phyloP scores from a whole-genome alignment of 257 asterid species.

The Jaltomata sinuosa region DNA sequence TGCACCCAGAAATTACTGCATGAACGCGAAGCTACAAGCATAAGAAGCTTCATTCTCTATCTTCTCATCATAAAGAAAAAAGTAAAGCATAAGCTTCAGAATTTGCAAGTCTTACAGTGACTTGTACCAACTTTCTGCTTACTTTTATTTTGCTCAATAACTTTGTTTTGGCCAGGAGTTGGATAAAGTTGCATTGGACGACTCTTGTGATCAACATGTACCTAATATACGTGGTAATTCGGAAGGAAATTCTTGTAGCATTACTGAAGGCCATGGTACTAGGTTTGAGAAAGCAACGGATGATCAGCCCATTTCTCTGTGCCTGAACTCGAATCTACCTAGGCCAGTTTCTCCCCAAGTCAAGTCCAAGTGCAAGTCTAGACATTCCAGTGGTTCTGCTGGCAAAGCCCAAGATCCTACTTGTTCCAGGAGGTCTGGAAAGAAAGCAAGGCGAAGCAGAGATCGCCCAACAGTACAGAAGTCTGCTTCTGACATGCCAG shows the following conservation, averaged over 20 bases:
- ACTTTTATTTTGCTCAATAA: slow-evolving; percentile 5
- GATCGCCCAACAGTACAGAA: slow-evolving; percentile 5
- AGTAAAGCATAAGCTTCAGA: background rate
- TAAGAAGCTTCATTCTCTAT: background rate
- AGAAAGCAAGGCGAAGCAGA: background rate
- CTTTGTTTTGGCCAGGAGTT: slow-evolving; percentile 28
- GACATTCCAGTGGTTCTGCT: slow-evolving; percentile 18
- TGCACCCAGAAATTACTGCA: background rate
- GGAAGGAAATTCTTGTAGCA: slow-evolving; percentile 16
- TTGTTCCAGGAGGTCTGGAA: slow-evolving; percentile 16
- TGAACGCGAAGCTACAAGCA: background rate
- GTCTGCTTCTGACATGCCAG: slow-evolving; percentile 6
- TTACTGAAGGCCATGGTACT: slow-evolving; percentile 15
- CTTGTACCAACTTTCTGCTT: background rate
- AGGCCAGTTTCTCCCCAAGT: slow-evolving; percentile 34
- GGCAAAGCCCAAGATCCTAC: slow-evolving; percentile 16
- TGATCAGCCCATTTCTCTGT: slow-evolving; percentile 6
- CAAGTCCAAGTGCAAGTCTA: slow-evolving; percentile 10
- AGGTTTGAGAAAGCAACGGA: slow-evolving; percentile 6
- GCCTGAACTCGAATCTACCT: slow-evolving; percentile 38
- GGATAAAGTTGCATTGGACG: slow-evolving; percentile 24
- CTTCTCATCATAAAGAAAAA: background rate
- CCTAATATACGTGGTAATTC: slow-evolving; percentile 2
- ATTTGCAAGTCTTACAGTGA: background rate
- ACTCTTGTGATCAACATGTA: slow-evolving; percentile 18